Evolutionary conservation across 495 filamentous ascomycete genomes (phyloP), one percentile per base, ranked within the genome.

Genomic region (Penicillium mononematosum): DNA sequence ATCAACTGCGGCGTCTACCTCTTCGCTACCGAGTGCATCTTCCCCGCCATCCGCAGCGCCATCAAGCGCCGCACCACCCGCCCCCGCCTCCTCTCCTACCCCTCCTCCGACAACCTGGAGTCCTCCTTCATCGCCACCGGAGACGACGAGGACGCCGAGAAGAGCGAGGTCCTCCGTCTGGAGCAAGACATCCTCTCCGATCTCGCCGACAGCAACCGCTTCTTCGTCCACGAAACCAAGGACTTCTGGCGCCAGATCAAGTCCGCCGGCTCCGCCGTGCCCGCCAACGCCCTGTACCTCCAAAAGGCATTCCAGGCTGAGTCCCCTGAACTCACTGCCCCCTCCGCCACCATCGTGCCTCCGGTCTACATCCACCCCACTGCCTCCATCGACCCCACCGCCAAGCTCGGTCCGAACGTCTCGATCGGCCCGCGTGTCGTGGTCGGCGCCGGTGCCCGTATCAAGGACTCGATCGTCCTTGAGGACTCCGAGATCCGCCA

Each of bases 181-280:
- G 94, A 99, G 78, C 94, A 99, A 72, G 94, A 99, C 68, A 96
- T 99, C 58, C 85, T 99, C 39, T 88, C 91, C 50, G 93, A 97
- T 64, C 85, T 99, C 63, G 93, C 94, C 36, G 94, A 99, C 76
- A 96, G 85, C 83, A 92, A 95, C 71, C 91, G 94, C 68, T 99
- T 99, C 81, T 99, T 90, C 73, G 95, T 98, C 19, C 88, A 96
- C 72, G 94, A 99, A 76, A 98, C 94, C 44, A 96, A 96, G 77
- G 94, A 96, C 68, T 99, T 99, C 77, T 99, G 94, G 94, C 92
- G 94, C 54, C 94, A 99, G 81, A 98, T 99, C 82, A 99, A 99
- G 83, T 96, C 95, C 5, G 94, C 94, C 47, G 95, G 95, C 41
- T 98, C 94, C 20, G 94, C 94, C 48, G 91, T 99, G 54, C 95